Evolutionary conservation across 2,329 filamentous ascomycete genomes (phyloP).

Genomic region (Zymoseptoria ardabiliae): DNA sequence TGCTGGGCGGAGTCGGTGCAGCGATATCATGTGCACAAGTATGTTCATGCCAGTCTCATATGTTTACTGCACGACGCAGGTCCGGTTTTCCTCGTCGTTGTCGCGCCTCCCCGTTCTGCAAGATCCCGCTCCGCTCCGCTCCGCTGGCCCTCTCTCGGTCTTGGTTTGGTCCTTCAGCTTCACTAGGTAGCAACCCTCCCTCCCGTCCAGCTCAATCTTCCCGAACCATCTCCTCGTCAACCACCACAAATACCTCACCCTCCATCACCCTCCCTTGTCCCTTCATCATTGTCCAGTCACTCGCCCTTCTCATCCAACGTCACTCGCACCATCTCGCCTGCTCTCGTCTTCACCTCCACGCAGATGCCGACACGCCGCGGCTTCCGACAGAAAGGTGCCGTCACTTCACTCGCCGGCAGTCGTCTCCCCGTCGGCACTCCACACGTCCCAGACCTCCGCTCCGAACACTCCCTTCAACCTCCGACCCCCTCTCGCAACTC

Average conservation of each 20-base stretch:
- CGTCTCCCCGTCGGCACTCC: conserved; percentile 26
- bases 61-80: background rate
- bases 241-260: background rate
- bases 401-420: conserved; percentile 13
- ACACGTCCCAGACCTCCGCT: conserved; percentile 2
- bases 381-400: conserved; percentile 4
- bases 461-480: background rate
- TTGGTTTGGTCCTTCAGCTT: too few species aligned
- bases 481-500: conserved; percentile 8
- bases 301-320: background rate
- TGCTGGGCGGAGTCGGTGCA: background rate
- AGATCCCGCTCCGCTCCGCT: background rate
- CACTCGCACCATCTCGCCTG: background rate
- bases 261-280: background rate
- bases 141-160: background rate
- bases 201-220: background rate
- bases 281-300: background rate
- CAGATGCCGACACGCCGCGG: background rate
- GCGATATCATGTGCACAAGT: background rate
- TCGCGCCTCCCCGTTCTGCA: background rate
- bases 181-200: too few species aligned
- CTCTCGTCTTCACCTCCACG: background rate
- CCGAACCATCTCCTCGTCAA: background rate
- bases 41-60: background rate
- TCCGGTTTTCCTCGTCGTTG: background rate